Evolutionary conservation across 1,139 yeast species (phyloP).

Genomic region (Candida freyschussii): DNA sequence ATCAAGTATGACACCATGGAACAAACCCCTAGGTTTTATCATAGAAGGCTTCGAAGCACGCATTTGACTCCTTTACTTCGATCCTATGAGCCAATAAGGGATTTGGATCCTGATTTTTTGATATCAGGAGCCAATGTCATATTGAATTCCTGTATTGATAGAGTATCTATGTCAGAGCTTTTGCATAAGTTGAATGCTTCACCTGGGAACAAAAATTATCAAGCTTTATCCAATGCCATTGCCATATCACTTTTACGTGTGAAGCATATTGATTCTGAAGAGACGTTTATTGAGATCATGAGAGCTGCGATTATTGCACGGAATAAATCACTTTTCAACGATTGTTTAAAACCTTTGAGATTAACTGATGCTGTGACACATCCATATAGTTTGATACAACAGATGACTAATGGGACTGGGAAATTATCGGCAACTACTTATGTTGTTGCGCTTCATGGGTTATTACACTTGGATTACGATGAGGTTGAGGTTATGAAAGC

Average conservation of each 20-base stretch:
- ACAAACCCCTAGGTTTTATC: slow-evolving; percentile 3
- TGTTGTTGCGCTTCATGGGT: slow-evolving; percentile 14
- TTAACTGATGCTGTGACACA: slow-evolving; percentile 8
- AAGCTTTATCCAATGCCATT: slow-evolving; percentile 11
- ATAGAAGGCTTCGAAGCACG: slow-evolving; percentile 1
- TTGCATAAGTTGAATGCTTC: slow-evolving; percentile 5
- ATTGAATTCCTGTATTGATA: slow-evolving; percentile 5
- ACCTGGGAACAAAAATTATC: slow-evolving; percentile 16
- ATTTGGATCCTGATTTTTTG: slow-evolving; percentile 9
- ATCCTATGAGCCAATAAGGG: not conserved
- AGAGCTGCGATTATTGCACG: slow-evolving; percentile 8
- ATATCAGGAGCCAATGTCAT: slow-evolving; percentile 9
- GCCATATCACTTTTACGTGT: slow-evolving; percentile 8
- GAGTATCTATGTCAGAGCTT: slow-evolving; percentile 4
- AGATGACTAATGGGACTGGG: slow-evolving; percentile 6
- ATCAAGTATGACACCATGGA: slow-evolving; percentile 7
- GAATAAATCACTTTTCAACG: slow-evolving; percentile 13
- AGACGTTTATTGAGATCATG: slow-evolving; percentile 5
- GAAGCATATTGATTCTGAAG: slow-evolving; percentile 8
- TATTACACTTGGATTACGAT: slow-evolving; percentile 8
- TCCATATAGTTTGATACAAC: slow-evolving; percentile 10
- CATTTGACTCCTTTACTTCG: slow-evolving; percentile 1
- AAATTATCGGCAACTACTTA: slow-evolving; percentile 7
- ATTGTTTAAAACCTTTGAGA: slow-evolving; percentile 11
- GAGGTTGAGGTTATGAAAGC: slow-evolving; percentile 9